Conservation (phyloP, 2,329 filamentous ascomycete genomes). For the Botryotinia globosa region DNA sequence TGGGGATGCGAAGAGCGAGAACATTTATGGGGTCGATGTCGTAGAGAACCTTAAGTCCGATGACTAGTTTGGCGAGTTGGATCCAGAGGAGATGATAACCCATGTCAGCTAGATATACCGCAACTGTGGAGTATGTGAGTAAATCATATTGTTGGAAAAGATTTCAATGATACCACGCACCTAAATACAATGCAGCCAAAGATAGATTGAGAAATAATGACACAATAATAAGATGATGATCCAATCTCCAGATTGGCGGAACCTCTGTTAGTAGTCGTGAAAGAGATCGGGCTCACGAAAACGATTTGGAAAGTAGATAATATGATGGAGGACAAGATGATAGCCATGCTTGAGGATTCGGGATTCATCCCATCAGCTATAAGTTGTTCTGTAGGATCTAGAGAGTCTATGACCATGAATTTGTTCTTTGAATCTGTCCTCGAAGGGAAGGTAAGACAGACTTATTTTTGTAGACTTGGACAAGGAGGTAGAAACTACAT, state of each 20-base stretch:
- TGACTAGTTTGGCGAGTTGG: not conserved
- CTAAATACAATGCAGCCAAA: not conserved
- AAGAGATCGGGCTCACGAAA: not conserved
- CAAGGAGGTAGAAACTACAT: not conserved
- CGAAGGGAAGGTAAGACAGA: not conserved
- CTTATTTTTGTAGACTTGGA: not conserved
- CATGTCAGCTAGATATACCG: too few species aligned
- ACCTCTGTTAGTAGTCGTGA: not conserved
- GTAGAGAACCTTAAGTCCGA: not conserved
- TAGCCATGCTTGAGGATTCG: not conserved
- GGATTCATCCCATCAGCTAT: not conserved
- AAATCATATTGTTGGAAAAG: rapidly evolving
- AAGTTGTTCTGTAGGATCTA: not conserved
- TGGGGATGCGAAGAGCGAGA: not conserved
- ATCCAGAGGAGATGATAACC: not conserved
- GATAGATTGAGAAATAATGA: not conserved
- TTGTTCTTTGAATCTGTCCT: not conserved
- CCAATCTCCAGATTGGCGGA: too few species aligned
- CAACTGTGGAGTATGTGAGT: not conserved
- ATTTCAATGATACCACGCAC: not conserved
- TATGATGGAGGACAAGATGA: not conserved
- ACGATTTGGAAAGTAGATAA: not conserved
- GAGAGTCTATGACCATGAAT: not conserved
- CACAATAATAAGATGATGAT: not conserved
- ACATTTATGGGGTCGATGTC: not conserved